Conservation (phyloP, 495 filamentous ascomycete species). For the Tetracladium marchalianum region DNA sequence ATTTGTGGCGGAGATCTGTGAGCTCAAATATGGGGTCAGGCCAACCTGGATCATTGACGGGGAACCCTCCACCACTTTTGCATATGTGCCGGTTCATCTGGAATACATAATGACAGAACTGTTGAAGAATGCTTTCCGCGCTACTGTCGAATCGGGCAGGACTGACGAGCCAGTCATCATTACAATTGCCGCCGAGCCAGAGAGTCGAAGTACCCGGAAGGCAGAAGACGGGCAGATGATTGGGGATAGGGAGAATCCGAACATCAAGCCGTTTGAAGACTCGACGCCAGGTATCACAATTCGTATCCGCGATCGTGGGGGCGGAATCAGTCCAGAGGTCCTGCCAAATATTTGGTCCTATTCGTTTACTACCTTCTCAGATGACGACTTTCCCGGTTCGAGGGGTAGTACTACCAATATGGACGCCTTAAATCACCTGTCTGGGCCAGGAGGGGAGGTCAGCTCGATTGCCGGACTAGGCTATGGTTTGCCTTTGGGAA, state of each 20-base stretch:
- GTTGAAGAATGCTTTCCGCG: constrained; percentile 92
- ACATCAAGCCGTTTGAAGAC: constrained; percentile 47
- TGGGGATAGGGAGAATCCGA: constrained; percentile 22
- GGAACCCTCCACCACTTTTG: constrained; percentile 69
- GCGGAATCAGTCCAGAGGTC: constrained; percentile 76
- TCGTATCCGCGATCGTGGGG: constrained; percentile 88
- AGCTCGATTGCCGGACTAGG: constrained; percentile 85
- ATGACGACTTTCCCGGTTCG: constrained; percentile 36
- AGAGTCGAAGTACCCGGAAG: constrained; percentile 17
- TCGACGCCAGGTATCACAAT: constrained; percentile 83
- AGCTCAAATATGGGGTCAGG: constrained; percentile 87
- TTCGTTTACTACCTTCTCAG: constrained; percentile 87
- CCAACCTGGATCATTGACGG: constrained; percentile 76
- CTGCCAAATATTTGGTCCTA: constrained; percentile 90
- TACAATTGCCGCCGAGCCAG: constrained; percentile 81
- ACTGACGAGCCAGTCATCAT: constrained; percentile 77
- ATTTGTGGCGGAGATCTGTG: constrained; percentile 92
- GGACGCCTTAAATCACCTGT: constrained; percentile 66
- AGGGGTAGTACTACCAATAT: constrained; percentile 35
- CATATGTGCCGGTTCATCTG: constrained; percentile 87
- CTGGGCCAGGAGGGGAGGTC: constrained; percentile 50
- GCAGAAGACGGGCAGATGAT: neutral
- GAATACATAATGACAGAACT: constrained; percentile 97
- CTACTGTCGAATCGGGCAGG: constrained; percentile 72
- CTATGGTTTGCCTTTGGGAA: constrained; percentile 82